Base-by-base conservation (phyloP, 1,284 basidiomycete genomes). In the Phaffia rhodozyma region DNA sequence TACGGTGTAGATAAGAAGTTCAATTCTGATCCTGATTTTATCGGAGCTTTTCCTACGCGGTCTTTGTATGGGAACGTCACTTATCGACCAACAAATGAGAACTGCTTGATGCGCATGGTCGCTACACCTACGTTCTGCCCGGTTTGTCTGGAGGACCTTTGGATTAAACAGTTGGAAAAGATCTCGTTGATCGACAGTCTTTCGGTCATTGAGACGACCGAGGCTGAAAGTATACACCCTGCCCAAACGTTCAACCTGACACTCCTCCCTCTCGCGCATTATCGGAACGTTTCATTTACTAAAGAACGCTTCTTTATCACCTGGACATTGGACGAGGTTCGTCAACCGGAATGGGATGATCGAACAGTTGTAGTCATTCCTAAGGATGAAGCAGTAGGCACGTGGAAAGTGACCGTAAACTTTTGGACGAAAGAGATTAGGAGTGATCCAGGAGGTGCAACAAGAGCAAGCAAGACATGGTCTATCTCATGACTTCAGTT, bases 31-130 rank as follows among this genome's bases (percentile, higher is more conserved):
- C n/a, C 32, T 3, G 27, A 29, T 29, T 62, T 51, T 13, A 13
- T 62, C 48, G 61, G 61, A 5, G 32, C 54, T 23, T 62, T 62
- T 30, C 61, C 61, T 2, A 62, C 61, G 50, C 56, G 34, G 23
- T 56, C 61, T 5, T 49, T 62, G 54, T 50, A 62, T 34, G 50
- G 50, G 30, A 62, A 54, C 2, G 51, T 27, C 0, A 51, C 54
- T 27, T 62, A 62, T 29, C 54, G 61, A 27, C 61, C 61, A 1
- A 62, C 61, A 20, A 62, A 62, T 13, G 61, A 62, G n/a, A 30
- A 43, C 30, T 62, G 61, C 48, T 32, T 62, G 21, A 62, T 62
- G 61, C 47, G 61, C n/a, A 62, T 62, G 61, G 55, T 62, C 23
- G 61, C 48, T 6, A 62, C 61, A 18, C 55, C 61, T 1, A 48